Base-by-base conservation (phyloP, 352 stramenopile genomes). In the Phytophthora pisi region DNA sequence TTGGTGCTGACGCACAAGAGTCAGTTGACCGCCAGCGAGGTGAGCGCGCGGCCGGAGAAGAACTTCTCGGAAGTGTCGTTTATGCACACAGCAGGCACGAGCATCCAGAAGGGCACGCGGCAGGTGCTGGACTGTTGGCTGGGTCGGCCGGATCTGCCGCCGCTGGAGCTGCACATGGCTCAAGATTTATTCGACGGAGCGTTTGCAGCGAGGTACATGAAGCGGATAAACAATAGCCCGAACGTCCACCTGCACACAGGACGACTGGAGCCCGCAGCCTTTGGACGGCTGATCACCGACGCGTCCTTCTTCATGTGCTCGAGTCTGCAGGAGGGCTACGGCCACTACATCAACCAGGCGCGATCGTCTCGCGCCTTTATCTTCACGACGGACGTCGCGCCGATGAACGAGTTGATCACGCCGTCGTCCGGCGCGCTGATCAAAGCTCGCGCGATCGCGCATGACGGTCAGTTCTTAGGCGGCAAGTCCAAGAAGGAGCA, bases 271-370 rank as follows among this genome's bases (percentile, higher is more conserved):
- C 53, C 81, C 6, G 38, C 57, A 9, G 52, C 64, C 26, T 89
- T 85, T 20, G 79, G 76, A 10, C 72, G 68, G 16, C 18, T 89
- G 6, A 72, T 88, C 42, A 61, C 72, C 2, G 74, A 84, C 28
- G 60, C 68, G 4, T 34, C 74, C 3, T 82, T 76, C 40, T 86
- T 87, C 42, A 64, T 89, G 58, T 87, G 81, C 38, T 68, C 81
- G 20, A 89, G 81, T 63, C 56, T 75, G 15, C 69, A 79, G 50
- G 81, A 89, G 42, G 78, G 78, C 20, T 88, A 87, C 64, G 81
- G 81, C 24, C 79, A 90, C 58, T 90, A 88, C 59, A 84, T 90
- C 47, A 90, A 90, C 54, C 81, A 90, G 57, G 81, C 79, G 20
- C 67, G 81, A 28, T 79, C 79, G 0, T 75, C 79, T 18, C 67